Percentiles rank a stretch among this genome's conserved stretches.
These are phyloP conservation scores for Chloromonas sp. DNA, from an alignment of 163 green algal genomes.

Conservation along the genomic window DNA sequence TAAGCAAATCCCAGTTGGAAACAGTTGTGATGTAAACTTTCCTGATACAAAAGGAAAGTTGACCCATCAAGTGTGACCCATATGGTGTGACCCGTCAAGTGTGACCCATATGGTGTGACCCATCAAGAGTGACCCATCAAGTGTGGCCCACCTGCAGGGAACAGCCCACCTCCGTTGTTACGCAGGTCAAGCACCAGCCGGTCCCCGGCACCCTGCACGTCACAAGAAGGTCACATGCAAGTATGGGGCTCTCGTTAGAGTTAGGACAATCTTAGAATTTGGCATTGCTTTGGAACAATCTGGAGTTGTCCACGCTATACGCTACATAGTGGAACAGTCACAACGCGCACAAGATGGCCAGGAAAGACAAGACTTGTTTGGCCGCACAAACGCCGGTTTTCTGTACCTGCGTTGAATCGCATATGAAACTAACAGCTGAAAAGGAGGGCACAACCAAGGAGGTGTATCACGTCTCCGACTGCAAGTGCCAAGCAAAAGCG, in stretches of 20 bases:
- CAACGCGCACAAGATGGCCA: not conserved
- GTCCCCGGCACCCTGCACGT: constrained; percentile 32
- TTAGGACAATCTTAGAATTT: not conserved
- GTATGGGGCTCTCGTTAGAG: too few species aligned
- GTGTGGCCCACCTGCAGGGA: constrained; percentile 65
- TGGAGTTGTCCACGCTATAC: not conserved
- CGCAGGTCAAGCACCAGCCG: constrained; percentile 83
- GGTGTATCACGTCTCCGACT: not conserved
- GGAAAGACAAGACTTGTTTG: not conserved
- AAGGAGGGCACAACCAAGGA: not conserved
- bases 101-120: not conserved
- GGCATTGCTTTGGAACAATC: not conserved
- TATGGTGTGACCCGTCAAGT: not conserved
- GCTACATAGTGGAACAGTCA: not conserved
- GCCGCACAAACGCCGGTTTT: not conserved
- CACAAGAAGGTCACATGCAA: not conserved
- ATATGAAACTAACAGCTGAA: too few species aligned
- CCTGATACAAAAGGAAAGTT: not conserved
- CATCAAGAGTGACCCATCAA: not conserved
- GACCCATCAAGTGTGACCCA: not conserved
- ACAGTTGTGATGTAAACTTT: not conserved
- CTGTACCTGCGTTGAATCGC: not conserved
- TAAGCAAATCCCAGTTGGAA: not conserved
- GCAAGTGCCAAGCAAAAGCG: not conserved
- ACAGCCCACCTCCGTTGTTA: constrained; percentile 94